These are phyloP conservation scores for Colletotrichum caudatum DNA, from an alignment of 2,329 filamentous ascomycete genomes.

Conservation along the genomic window DNA sequence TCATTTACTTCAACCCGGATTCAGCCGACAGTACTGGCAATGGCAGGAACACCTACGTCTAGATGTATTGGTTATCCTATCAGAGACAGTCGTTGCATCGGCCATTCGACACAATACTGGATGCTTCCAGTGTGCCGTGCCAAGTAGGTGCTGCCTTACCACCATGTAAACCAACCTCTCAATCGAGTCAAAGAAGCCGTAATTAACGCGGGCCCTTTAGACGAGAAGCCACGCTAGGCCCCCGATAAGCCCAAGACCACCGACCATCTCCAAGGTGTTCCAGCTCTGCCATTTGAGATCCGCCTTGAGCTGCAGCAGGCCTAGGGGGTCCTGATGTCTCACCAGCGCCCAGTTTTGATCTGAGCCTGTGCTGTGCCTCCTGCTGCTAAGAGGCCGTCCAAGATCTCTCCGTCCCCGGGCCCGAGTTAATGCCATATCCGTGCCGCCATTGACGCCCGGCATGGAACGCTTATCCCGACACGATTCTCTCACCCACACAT, in stretches of 20 bases:
- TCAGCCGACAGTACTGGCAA: neutral
- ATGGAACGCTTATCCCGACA: constrained; percentile 57
- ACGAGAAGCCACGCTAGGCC: constrained; percentile 74
- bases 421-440: constrained; percentile 24
- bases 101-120: neutral
- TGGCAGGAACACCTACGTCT: neutral
- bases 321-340: constrained; percentile 80
- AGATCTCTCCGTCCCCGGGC: constrained; percentile 1
- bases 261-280: constrained; percentile 78
- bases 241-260: constrained; percentile 79
- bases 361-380: constrained; percentile 43
- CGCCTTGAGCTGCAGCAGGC: constrained; percentile 77
- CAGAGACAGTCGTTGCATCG: neutral
- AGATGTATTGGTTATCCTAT: neutral
- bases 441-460: neutral
- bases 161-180: neutral
- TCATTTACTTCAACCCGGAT: no score
- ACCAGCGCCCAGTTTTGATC: constrained; percentile 47
- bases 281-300: constrained; percentile 74
- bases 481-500: constrained; percentile 75
- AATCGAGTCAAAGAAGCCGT: neutral
- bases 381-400: constrained; percentile 20
- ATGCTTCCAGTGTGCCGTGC: neutral
- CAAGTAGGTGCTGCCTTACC: no score
- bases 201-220: neutral